phyloP scores from a whole-genome alignment of 345 rosid species.

The Anastatica hierochuntica region DNA sequence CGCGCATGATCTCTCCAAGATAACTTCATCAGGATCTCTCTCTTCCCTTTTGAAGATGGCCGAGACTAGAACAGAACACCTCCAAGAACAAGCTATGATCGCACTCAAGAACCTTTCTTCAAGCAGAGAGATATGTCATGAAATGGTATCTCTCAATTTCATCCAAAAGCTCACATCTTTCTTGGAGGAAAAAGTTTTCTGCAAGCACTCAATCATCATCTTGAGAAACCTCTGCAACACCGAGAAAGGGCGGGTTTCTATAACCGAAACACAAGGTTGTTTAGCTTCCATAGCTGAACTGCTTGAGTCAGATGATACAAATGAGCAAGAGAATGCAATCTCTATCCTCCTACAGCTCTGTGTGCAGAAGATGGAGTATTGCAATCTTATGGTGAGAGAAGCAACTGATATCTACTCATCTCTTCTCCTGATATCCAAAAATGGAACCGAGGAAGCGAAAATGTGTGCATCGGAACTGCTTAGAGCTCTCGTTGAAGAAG shows the following conservation, averaged over 20 bases:
- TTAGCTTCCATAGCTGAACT: constrained; percentile 45
- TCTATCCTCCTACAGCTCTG: constrained; percentile 38
- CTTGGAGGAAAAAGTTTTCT: constrained; percentile 34
- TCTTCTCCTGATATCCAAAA: constrained; percentile 38
- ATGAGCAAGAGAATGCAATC: constrained; percentile 60
- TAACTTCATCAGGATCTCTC: constrained; percentile 43
- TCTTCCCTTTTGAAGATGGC: constrained; percentile 39
- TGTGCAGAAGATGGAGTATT: constrained; percentile 32
- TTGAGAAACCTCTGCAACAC: constrained; percentile 43
- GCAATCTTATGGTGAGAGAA: constrained; percentile 53
- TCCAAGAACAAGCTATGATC: constrained; percentile 45
- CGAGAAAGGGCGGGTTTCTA: constrained; percentile 45
- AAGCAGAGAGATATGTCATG: constrained; percentile 33
- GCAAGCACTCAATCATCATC: constrained; percentile 34
- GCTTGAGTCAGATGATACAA: constrained; percentile 41
- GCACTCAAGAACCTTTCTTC: constrained; percentile 48
- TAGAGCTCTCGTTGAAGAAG: constrained; percentile 45
- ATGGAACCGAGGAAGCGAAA: constrained; percentile 58
- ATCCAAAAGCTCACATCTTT: constrained; percentile 47
- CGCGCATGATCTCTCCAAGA: constrained; percentile 27
- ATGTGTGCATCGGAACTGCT: constrained; percentile 54
- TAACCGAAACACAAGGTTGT: constrained; percentile 59
- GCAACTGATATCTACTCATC: constrained; percentile 39
- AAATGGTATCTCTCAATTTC: constrained; percentile 37
- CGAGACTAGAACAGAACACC: constrained; percentile 27